phyloP scores from a whole-genome alignment of 1,139 yeast species.

The Saccharomyces hybrid region DNA sequence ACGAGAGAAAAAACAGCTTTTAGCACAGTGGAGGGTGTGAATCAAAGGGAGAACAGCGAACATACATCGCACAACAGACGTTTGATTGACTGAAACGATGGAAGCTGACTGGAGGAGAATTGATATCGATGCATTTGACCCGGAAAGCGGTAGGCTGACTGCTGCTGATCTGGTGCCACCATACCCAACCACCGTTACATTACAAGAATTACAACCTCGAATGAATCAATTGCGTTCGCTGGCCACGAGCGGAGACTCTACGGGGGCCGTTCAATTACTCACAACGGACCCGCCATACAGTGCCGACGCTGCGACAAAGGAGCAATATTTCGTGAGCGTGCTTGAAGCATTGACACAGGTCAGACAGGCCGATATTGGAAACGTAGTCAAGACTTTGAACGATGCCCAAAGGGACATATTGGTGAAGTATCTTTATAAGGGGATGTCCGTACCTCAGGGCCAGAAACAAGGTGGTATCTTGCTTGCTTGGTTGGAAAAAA shows the following conservation, averaged over 20 bases:
- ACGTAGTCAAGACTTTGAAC: constrained; percentile 50
- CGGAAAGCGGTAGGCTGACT: constrained; percentile 58
- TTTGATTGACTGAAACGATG: constrained; percentile 14
- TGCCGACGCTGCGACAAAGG: constrained; percentile 42
- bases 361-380: constrained; percentile 63
- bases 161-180: constrained; percentile 58
- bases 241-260: constrained; percentile 65
- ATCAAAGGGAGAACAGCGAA: not conserved
- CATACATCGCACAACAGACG: too few relatives aligned
- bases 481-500: constrained; percentile 87
- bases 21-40: not conserved
- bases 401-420: constrained; percentile 68
- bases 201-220: constrained; percentile 48
- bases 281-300: constrained; percentile 80
- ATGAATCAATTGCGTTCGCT: constrained; percentile 54
- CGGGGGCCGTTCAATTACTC: constrained; percentile 55
- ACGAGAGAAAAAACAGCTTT: not conserved
- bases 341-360: constrained; percentile 69
- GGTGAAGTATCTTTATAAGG: constrained; percentile 78
- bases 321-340: constrained; percentile 47
- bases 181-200: constrained; percentile 35
- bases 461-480: constrained; percentile 83
- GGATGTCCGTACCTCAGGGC: constrained; percentile 69
- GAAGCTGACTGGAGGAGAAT: constrained; percentile 58
- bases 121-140: constrained; percentile 85